Base-by-base conservation (phyloP, 345 rosid species). In the Populus simonii region DNA sequence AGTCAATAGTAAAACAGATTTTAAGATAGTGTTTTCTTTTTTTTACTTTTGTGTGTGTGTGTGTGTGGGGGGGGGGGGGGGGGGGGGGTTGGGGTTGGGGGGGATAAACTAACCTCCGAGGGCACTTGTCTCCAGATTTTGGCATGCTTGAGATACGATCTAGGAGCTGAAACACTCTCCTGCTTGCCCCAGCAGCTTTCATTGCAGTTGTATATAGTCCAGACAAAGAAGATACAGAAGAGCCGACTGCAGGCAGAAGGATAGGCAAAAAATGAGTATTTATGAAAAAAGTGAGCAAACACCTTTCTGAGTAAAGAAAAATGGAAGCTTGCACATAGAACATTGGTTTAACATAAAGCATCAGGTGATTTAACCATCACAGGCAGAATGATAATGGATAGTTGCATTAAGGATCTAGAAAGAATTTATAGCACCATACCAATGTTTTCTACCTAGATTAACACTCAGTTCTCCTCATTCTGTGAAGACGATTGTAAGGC, bases 161-260 rank as follows among this genome's bases (percentile, higher is more conserved):
- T 74, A 95, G 84, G 78, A 93, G 93, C 87, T 93, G 99, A 71
- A 95, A 95, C 41, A 95, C 94, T 63, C 99, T 86, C 88, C 96
- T 86, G 65, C 99, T 95, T 66, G 99, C 94, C 0, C 99, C 99
- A n/a, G 98, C 98, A 78, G 99, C 99, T 90, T 95, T 95, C 98
- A 93, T 95, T 53, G 99, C 91, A 45, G 91, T 89, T 55, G 97
- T 90, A 80, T 95, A 95, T 80, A 92, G 83, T 76, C 97, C 92
- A 6, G 99, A 92, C 65, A 91, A 84, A 68, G 94, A 90, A 73
- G 99, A 93, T 39, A 93, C 89, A 8, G 99, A 91, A 39, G 93
- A 88, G 62, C 98, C 99, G 88, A 95, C 99, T 93, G 92, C 87
- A 74, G 53, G 81, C 22, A 55, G 75, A 79, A 78, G 70, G 15